These are phyloP conservation scores for Cercophora scortea DNA, from an alignment of 495 filamentous ascomycete species.

Conservation along the genomic window DNA sequence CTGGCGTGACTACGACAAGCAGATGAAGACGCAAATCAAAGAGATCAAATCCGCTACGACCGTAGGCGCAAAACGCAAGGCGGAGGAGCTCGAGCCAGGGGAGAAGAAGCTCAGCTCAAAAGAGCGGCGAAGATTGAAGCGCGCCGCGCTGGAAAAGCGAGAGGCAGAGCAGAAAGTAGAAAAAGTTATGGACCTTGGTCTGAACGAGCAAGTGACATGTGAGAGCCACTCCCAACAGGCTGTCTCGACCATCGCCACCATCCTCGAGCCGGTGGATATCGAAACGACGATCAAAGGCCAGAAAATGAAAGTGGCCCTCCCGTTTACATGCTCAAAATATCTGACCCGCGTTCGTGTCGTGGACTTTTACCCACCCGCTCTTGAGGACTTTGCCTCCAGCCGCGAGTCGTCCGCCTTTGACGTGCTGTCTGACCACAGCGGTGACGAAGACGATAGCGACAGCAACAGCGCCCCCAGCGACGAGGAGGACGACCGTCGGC, in stretches of 20 bases:
- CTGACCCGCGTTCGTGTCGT: slow-evolving; percentile 61
- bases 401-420: slow-evolving; percentile 33
- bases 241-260: slow-evolving; percentile 37
- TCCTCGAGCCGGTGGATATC: slow-evolving; percentile 35
- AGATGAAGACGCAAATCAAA: slow-evolving; percentile 41
- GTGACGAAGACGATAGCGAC: slow-evolving; percentile 24
- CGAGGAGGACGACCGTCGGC: slow-evolving; percentile 1
- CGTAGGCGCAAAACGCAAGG: slow-evolving; percentile 22
- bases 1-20: slow-evolving; percentile 53
- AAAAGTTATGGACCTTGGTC: slow-evolving; percentile 20
- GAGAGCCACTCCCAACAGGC: slow-evolving; percentile 30
- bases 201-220: slow-evolving; percentile 37
- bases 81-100: background rate
- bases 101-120: background rate
- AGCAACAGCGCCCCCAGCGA: slow-evolving; percentile 5
- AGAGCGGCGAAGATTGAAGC: slow-evolving; percentile 1
- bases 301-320: slow-evolving; percentile 36
- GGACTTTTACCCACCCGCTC: slow-evolving; percentile 64
- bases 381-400: slow-evolving; percentile 66
- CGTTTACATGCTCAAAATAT: slow-evolving; percentile 73
- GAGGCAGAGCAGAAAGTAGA: slow-evolving; percentile 10
- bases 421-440: slow-evolving; percentile 37
- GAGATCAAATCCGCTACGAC: slow-evolving; percentile 16
- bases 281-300: slow-evolving; percentile 25
- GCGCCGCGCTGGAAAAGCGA: slow-evolving; percentile 5